Percentiles rank a stretch among this genome's conserved stretches.
phyloP scores from a whole-genome alignment of 306 rosid species.

The Corylus americana region DNA sequence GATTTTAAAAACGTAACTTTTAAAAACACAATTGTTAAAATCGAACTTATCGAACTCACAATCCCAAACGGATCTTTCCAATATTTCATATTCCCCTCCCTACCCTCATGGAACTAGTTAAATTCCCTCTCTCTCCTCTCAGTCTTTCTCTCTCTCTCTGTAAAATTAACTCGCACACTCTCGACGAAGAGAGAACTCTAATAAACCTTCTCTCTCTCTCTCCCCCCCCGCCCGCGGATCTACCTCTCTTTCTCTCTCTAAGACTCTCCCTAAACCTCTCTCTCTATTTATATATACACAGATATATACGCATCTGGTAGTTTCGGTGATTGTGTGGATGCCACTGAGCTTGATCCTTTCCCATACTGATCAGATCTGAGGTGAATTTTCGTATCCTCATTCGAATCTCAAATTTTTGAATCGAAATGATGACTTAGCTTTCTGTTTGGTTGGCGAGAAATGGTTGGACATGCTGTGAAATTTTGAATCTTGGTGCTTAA shows the following conservation, averaged over 20 bases:
- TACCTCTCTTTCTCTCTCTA: not conserved
- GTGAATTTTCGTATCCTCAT: constrained; percentile 19
- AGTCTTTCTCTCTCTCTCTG: constrained; percentile 1
- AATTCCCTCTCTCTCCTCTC: constrained; percentile 2
- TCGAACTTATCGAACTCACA: too few species aligned
- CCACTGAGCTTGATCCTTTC: constrained; percentile 24
- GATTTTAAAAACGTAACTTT: too few species aligned
- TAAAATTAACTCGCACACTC: constrained; percentile 9
- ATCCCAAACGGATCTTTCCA: too few species aligned
- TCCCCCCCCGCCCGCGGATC: not conserved
- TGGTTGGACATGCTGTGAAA: not conserved
- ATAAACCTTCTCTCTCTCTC: constrained; percentile 6
- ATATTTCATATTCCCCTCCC: not conserved
- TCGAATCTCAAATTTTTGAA: not conserved
- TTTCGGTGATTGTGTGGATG: constrained; percentile 31
- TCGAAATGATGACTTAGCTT: constrained; percentile 3
- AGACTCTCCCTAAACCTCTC: not conserved
- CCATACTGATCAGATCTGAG: constrained; percentile 46
- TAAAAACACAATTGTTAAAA: too few species aligned
- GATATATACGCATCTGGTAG: constrained; percentile 3
- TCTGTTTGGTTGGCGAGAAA: constrained; percentile 17
- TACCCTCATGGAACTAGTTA: not conserved
- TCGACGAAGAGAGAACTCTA: constrained; percentile 22
- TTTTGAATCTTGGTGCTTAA: constrained; percentile 18
- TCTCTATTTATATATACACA: not conserved